phyloP scores from a whole-genome alignment of 1,284 basidiomycete species.

The Leccinum glutinopallens region DNA sequence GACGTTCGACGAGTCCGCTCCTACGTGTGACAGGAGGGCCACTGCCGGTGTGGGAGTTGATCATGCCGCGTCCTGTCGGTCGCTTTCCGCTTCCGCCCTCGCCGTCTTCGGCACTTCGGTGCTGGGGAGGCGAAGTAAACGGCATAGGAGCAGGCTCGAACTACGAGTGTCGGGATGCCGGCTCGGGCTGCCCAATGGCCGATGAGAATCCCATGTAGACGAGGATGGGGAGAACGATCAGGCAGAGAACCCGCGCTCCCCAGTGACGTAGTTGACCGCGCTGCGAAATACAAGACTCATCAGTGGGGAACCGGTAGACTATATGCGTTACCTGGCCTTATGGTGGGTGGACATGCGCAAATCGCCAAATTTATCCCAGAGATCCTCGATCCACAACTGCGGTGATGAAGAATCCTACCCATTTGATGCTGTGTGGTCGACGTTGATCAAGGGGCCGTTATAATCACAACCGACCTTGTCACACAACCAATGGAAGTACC shows the following conservation, averaged over 20 bases:
- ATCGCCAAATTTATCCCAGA: conserved; percentile 99
- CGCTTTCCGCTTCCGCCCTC: conserved; percentile 35
- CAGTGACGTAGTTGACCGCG: conserved; percentile 90
- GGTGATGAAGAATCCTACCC: conserved; percentile 95
- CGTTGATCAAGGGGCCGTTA: neutral
- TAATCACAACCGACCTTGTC: conserved; percentile 49
- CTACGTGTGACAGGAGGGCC: conserved; percentile 28
- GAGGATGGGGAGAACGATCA: conserved; percentile 88
- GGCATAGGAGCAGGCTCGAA: conserved; percentile 46
- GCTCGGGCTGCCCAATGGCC: conserved; percentile 66
- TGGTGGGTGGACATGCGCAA: conserved; percentile 79
- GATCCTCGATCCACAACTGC: conserved; percentile 95
- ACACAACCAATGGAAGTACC: conserved; percentile 95
- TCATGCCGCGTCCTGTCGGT: conserved; percentile 30
- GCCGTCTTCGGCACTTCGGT: conserved; percentile 37
- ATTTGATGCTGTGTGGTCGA: conserved; percentile 74
- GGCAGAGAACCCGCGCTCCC: conserved; percentile 82
- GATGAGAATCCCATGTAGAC: conserved; percentile 85
- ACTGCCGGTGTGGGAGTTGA: conserved; percentile 28
- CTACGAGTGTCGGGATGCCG: conserved; percentile 56
- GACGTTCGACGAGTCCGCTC: conserved; percentile 61
- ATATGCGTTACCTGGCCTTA: conserved; percentile 43
- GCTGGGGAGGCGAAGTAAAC: conserved; percentile 22
- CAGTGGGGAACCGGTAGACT: conserved; percentile 4
- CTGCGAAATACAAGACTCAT: conserved; percentile 36